Conservation (phyloP, 2,329 filamentous ascomycete species). For the Blumeriella jaapii region DNA sequence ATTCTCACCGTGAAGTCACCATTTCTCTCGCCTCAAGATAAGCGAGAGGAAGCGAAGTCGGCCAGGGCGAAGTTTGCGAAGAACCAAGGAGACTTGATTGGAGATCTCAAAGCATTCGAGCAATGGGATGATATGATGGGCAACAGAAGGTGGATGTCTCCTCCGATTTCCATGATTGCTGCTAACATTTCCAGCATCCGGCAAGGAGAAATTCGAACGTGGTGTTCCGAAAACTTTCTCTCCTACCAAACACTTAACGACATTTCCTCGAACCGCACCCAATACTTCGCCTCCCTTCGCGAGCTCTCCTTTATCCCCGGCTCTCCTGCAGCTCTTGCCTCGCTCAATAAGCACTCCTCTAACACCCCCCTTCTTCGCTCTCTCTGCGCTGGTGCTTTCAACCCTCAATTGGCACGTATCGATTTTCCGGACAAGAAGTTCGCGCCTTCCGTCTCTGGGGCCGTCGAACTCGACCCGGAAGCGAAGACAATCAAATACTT, state of each 20-base stretch:
- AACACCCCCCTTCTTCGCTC: constrained; percentile 29
- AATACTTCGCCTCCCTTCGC: constrained; percentile 75
- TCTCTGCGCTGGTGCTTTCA: constrained; percentile 37
- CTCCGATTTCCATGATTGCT: background rate
- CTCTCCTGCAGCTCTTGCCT: constrained; percentile 17
- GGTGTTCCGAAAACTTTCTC: constrained; percentile 80
- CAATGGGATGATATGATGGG: constrained; percentile 62
- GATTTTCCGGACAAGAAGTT: constrained; percentile 95
- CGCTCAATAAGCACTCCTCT: constrained; percentile 37
- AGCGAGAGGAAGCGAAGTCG: constrained; percentile 68
- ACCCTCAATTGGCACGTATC: constrained; percentile 81
- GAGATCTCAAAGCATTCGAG: constrained; percentile 74
- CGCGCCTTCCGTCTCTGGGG: constrained; percentile 72
- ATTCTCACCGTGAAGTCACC: constrained; percentile 85
- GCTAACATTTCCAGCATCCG: constrained; percentile 29
- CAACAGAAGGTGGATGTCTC: constrained; percentile 33
- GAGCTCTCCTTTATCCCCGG: constrained; percentile 68
- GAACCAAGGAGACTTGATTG: constrained; percentile 78
- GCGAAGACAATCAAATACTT: constrained; percentile 89
- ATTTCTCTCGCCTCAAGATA: constrained; percentile 74
- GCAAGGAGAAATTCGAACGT: constrained; percentile 55
- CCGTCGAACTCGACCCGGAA: constrained; percentile 87
- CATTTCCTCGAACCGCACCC: constrained; percentile 73
- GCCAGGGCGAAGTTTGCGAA: constrained; percentile 63
- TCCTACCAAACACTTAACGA: constrained; percentile 75